Evolutionary conservation across 192 early-diverging fungal genomes (phyloP).

Genomic region (Jimgerdemannia lactiflua): DNA sequence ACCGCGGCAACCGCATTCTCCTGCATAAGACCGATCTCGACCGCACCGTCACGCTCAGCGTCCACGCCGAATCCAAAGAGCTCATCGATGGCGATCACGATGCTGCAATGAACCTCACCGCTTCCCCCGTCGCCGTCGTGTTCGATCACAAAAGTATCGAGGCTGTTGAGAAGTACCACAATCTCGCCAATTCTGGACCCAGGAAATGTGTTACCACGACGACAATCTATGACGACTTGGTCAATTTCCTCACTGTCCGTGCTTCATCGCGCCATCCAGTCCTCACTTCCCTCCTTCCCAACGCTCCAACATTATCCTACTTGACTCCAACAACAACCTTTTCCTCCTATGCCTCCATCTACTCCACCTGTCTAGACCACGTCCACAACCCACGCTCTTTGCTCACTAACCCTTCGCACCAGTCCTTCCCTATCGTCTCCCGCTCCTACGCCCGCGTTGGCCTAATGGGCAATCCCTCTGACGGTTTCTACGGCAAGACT

Average conservation of each 20-base stretch:
- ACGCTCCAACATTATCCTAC: not conserved
- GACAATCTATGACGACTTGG: not conserved
- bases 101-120: not conserved
- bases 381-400: not conserved
- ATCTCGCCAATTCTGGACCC: not conserved
- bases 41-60: not conserved
- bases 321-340: not conserved
- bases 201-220: not conserved
- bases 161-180: not conserved
- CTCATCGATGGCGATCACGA: not conserved
- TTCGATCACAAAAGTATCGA: not conserved
- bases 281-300: not conserved
- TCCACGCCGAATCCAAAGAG: not conserved
- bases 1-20: not conserved
- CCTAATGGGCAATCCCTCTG: conserved; percentile 63
- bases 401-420: not conserved
- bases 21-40: not conserved
- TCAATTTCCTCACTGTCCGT: not conserved
- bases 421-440: conserved; percentile 19
- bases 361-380: not conserved
- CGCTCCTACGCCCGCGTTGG: conserved; percentile 55
- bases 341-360: not conserved
- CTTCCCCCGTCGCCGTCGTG: not conserved
- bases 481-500: conserved; percentile 65
- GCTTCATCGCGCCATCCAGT: not conserved